These are phyloP conservation scores for Fusarium ambrosium DNA, from an alignment of 2,329 filamentous ascomycete genomes.

Conservation along the genomic window DNA sequence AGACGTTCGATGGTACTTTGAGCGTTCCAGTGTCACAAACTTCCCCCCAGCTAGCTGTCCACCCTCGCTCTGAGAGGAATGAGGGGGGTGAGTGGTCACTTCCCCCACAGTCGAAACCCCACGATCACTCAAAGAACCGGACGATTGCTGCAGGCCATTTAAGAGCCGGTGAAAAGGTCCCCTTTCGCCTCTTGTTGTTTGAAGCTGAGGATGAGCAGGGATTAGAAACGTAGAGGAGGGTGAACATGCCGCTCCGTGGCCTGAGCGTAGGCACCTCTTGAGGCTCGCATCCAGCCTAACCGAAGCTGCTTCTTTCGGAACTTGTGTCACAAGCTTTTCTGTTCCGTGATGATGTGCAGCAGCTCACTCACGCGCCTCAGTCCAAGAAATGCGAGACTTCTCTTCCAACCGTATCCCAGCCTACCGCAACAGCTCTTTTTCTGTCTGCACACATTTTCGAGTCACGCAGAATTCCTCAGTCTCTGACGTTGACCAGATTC, in stretches of 20 bases:
- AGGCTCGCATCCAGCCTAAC: conserved; percentile 4
- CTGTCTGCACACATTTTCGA: neutral
- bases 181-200: neutral
- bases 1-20: neutral
- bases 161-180: neutral
- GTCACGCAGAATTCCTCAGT: neutral
- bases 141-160: conserved; percentile 15
- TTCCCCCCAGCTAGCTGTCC: neutral
- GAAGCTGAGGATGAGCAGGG: conserved; percentile 18
- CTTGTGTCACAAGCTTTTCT: conserved; percentile 10
- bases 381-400: neutral
- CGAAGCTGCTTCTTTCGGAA: conserved; percentile 5
- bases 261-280: conserved; percentile 20
- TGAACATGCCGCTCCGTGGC: conserved; percentile 21
- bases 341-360: conserved; percentile 1
- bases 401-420: neutral
- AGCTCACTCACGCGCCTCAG: neutral
- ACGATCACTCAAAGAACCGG: conserved; percentile 3
- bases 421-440: neutral
- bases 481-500: neutral
- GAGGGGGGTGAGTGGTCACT: neutral
- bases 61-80: neutral
- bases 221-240: conserved; percentile 15
- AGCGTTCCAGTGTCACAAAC: conserved; percentile 7
- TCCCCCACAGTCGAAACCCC: conserved; percentile 10